Evolutionary conservation across 768 basidiomycete genomes (phyloP).

Genomic region (Rhodotorula paludigena): DNA sequence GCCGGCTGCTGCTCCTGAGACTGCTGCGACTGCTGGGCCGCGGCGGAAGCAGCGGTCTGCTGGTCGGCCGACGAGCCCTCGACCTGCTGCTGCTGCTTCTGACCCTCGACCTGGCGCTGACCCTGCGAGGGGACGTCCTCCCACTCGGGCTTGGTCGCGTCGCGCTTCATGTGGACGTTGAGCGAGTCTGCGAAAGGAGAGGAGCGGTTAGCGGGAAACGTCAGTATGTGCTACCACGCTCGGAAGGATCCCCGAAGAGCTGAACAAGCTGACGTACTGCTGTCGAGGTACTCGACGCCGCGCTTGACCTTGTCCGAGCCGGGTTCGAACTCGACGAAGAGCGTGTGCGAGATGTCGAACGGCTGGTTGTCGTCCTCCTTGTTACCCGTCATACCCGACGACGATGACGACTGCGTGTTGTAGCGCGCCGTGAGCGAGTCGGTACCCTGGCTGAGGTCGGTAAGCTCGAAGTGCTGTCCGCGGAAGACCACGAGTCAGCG

Average conservation of each 20-base stretch:
- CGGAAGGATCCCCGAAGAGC: no score
- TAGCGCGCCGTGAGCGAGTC: conserved; percentile 1
- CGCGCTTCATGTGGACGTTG: conserved; percentile 1
- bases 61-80: neutral
- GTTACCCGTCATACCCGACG: no score
- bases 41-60: neutral
- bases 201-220: no score
- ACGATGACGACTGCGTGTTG: no score
- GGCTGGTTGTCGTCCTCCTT: neutral
- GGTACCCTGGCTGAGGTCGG: neutral
- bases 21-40: neutral
- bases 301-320: neutral
- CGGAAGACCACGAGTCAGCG: no score
- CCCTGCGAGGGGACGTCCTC: neutral
- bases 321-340: conserved; percentile 5
- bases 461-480: neutral
- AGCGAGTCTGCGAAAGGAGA: neutral
- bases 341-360: neutral
- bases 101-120: neutral
- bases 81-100: neutral
- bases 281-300: conserved; percentile 10
- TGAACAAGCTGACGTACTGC: neutral
- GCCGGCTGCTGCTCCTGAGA: neutral
- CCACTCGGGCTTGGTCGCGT: neutral
- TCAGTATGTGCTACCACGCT: no score